Percentiles rank a stretch among this genome's conserved stretches.
phyloP scores from a whole-genome alignment of 352 stramenopile species.

The Saprolegnia parasitica region DNA sequence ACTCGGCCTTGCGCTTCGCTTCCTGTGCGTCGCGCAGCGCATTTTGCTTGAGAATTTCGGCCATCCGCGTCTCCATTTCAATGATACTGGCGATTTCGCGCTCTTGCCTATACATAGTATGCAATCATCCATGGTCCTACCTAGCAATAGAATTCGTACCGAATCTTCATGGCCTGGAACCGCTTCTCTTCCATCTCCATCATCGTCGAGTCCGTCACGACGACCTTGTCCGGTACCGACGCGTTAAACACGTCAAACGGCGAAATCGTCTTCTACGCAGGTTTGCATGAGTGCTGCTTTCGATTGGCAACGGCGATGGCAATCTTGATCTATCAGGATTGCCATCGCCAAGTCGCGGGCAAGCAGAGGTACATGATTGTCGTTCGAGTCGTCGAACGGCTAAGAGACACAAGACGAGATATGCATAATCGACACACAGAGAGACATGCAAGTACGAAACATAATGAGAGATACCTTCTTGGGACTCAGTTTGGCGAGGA shows the following conservation, averaged over 20 bases:
- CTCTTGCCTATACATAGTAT: conserved; percentile 37
- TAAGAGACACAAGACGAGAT: background rate
- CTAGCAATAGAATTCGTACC: conserved; percentile 21
- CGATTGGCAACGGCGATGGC: background rate
- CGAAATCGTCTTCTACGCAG: conserved; percentile 15
- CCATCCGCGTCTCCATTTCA: conserved; percentile 70
- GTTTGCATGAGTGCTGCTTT: background rate
- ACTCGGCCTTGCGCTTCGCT: conserved; percentile 49
- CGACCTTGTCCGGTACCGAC: conserved; percentile 10
- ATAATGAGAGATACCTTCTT: conserved; percentile 24
- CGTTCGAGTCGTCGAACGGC: conserved; percentile 8
- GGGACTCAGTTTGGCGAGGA: conserved; percentile 7
- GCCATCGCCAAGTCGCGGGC: background rate
- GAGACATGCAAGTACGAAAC: background rate
- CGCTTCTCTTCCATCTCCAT: conserved; percentile 56
- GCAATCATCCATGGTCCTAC: background rate
- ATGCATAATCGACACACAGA: background rate
- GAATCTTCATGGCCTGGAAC: conserved; percentile 59
- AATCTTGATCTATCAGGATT: background rate
- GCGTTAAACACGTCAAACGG: conserved; percentile 28
- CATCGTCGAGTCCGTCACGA: conserved; percentile 46
- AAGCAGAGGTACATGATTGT: conserved; percentile 2
- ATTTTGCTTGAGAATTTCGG: conserved; percentile 60
- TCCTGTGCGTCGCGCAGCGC: conserved; percentile 49
- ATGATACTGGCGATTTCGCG: conserved; percentile 70